Base-by-base conservation (phyloP, 306 rosid genomes). In the Mimosa bimucronata region DNA sequence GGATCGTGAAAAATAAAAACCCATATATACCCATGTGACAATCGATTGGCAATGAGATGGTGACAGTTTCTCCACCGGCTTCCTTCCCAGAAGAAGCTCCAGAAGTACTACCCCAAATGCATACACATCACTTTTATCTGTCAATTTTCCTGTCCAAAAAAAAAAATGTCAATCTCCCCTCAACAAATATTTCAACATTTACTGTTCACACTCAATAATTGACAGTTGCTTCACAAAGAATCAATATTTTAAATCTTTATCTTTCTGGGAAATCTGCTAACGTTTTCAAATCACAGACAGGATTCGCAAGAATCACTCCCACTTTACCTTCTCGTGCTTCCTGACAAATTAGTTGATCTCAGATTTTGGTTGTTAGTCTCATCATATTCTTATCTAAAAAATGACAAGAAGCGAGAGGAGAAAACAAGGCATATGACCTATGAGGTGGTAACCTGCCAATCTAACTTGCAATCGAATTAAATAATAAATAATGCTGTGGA, bases 121-220 rank as follows among this genome's bases (percentile, higher is more conserved):
- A 76, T 93, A 95, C 0, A 95, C 99, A 81, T 95, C 99, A 80
- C 99, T 95, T 87, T 95, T 95, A 77, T 91, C 98, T 1, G 96
- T 90, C 87, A 95, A 87, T 74, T 95, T 95, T 14, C 98, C 99
- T 93, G 87, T 40, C 31, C 71, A 81, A 78, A 21, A 8, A 4
- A 61, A 31, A 55, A 1, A 23, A 55, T 21, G 45, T n/a, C 46
- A 71, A 6, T 31, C 71, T 37, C 70, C 37, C 70, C 44, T 79
- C 46, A 21, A 74, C 21, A 62, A 77, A 11, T 75, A 48, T 19
- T 64, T 34, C 50, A 0, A 37, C 38, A 10, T 12, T n/a, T 65
- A n/a, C 40, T 25, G 42, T 73, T 60, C 21, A 11, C 5, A 18
- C 53, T 12, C 66, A 25, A 26, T 29, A 28, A 61, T 12, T 28